Base-by-base conservation (phyloP, 768 basidiomycete genomes). In the Rubroboletus satanas region DNA sequence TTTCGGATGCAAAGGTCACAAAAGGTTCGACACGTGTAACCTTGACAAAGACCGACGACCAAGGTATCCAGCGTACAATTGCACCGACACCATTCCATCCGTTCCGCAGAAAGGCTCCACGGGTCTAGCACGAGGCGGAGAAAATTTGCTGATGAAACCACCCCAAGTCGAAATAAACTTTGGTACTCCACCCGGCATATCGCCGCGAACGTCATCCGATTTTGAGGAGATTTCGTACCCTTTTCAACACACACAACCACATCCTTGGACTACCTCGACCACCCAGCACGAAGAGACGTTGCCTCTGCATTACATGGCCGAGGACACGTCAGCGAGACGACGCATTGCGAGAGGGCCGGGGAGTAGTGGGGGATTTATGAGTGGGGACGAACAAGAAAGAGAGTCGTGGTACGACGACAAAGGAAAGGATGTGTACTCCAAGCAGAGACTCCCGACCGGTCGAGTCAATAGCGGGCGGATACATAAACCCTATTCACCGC, bases 151-250 rank as follows among this genome's bases (percentile, higher is more conserved):
- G 70, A 84, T 85, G 83, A 77, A 75, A 74, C 82, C 83, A 53
- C 62, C 81, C 65, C 83, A 87, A 68, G 77, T 89, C 61, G 78
- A 84, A 65, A 78, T 91, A 59, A 83, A 88, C 68, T 80, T 91
- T 71, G 85, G 83, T 67, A 73, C 80, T 57, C 77, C 79, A 56
- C 75, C 77, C 60, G 78, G 79, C 63, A 71, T 72, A 51, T 71
- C 77, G 42, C 70, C 76, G 42, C 75, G 75, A 65, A 75, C 79
- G 47, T 83, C 83, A 52, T 81, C 80, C 61, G 88, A 89, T 61
- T 89, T 87, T 70, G 87, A 89, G 71, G 79, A 89, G 66, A 74
- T 88, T 56, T 69, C 78, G 14, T 81, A 89, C 57, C 87, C 87
- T 37, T 62, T 73, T 26, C 72, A 64, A 60, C 62, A 72, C 60